Evolutionary conservation across 371 early-diverging fungal genomes (phyloP).

Genomic region (Rhizopus delemar): DNA sequence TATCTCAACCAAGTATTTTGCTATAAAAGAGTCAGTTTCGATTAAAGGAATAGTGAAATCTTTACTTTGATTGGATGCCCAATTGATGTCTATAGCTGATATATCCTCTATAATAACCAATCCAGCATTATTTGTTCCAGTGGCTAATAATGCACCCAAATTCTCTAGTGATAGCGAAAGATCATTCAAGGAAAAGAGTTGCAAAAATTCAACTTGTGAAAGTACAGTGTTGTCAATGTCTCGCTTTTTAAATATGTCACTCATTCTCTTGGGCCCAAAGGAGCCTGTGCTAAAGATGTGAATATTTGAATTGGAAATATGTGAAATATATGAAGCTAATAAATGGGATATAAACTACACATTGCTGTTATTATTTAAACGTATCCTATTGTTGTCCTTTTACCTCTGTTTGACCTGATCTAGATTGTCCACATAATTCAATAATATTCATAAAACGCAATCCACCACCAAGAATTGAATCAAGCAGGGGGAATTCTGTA

Average conservation of each 20-base stretch:
- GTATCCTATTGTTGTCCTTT: neutral
- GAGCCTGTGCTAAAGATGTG: conserved; percentile 12
- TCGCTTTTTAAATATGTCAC: neutral
- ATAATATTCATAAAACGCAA: conserved; percentile 6
- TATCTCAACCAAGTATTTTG: neutral
- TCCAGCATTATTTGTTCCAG: neutral
- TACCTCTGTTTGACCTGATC: conserved; percentile 1
- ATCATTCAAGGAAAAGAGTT: conserved; percentile 7
- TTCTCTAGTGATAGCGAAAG: conserved; percentile 9
- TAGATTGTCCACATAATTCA: conserved; percentile 15
- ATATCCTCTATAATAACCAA: conserved; percentile 6
- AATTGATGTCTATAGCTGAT: conserved; percentile 89
- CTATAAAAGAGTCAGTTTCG: neutral
- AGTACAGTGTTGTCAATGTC: neutral
- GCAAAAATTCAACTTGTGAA: conserved; percentile 3
- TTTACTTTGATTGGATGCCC: conserved; percentile 6
- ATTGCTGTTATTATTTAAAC: neutral
- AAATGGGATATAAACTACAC: conserved; percentile 15
- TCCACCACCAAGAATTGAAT: neutral
- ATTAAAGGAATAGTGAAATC: no score
- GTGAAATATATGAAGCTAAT: neutral
- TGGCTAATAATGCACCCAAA: conserved; percentile 10
- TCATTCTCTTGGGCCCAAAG: conserved; percentile 10
- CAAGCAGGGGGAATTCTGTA: conserved; percentile 7
- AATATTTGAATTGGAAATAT: neutral